Percentiles rank a stretch among this genome's conserved stretches.
phyloP scores from a whole-genome alignment of 2,329 filamentous ascomycete genomes.

The Trichophyton mentagrophytes region DNA sequence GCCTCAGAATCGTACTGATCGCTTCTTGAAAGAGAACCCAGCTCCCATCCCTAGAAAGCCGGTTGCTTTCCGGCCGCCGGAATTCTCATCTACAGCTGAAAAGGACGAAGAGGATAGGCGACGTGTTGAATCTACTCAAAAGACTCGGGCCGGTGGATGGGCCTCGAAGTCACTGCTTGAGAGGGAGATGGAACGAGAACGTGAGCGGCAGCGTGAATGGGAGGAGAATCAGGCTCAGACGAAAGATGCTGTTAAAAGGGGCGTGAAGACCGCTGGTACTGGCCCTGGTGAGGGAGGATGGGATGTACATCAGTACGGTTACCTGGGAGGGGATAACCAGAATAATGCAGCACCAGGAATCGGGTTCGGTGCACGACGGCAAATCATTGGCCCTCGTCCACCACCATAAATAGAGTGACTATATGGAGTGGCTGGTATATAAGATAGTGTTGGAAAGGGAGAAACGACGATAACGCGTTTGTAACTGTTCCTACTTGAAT shows the following conservation, averaged over 20 bases:
- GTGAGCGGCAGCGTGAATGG: constrained; percentile 53
- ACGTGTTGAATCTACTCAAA: constrained; percentile 42
- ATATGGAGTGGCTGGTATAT: not conserved
- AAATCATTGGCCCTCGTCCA: constrained; percentile 51
- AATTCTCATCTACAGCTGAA: constrained; percentile 42
- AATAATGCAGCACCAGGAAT: constrained; percentile 41
- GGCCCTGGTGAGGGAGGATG: constrained; percentile 40
- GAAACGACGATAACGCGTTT: not conserved
- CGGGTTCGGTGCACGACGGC: constrained; percentile 43
- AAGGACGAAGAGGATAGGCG: constrained; percentile 44
- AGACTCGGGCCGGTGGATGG: constrained; percentile 48
- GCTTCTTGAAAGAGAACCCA: constrained; percentile 43
- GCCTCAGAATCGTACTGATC: constrained; percentile 36
- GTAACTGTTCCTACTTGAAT: not conserved
- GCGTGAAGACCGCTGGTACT: constrained; percentile 34
- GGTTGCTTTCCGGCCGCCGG: constrained; percentile 31
- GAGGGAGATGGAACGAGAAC: constrained; percentile 55
- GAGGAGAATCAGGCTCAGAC: constrained; percentile 46
- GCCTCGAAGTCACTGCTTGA: constrained; percentile 51
- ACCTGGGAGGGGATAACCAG: constrained; percentile 49
- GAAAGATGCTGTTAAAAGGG: constrained; percentile 33
- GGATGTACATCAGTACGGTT: constrained; percentile 55
- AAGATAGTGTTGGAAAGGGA: not conserved
- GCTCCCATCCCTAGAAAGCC: constrained; percentile 33
- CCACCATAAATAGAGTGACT: constrained; percentile 21